Base-by-base conservation (phyloP, 352 stramenopile genomes). In the Pythium rhizo-oryzae region DNA sequence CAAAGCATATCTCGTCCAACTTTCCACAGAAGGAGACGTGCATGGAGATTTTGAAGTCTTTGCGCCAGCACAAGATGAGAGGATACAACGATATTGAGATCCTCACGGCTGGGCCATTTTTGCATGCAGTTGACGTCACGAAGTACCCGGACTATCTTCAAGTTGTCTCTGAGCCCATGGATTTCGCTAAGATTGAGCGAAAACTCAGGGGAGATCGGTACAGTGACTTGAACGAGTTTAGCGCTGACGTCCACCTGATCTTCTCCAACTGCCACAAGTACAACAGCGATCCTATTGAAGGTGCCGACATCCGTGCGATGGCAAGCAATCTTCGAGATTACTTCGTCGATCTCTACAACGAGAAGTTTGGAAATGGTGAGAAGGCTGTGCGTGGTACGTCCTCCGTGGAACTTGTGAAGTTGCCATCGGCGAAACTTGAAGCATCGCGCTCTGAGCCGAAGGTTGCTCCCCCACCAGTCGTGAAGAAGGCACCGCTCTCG, bases 221-320 rank as follows among this genome's bases (percentile, higher is more conserved):
- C 54, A 72, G 70, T 30, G 89, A 84, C 33, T 69, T 91, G 37
- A 85, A 89, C 49, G 86, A 93, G 59, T 96, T 96, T 64, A 89
- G 83, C 51, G 88, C 88, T 12, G 88, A 96, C 53, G 85, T 96
- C 8, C 86, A 94, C 51, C 71, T 96, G 69, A 94, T 96, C 19
- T 94, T 96, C 71, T 92, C 86, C 30, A 96, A 96, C 61, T 96
- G 88, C 44, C 81, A 93, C 77, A 94, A 94, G 74, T 96, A 96
- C 71, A 96, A 96, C 70, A 94, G 82, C 54, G 88, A 96, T 72
- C 88, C 88, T 6, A 67, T 94, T 15, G 85, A 96, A 80, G 84
- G 88, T 5, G 88, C 88, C 1, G 88, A 96, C 62, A 96, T 96
- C 57, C 88, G 88, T 60, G 86, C 88, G 12, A 96, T 96, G 88